Conservation (phyloP, 2,329 filamentous ascomycete species). For the Sporothrix brasiliensis region DNA sequence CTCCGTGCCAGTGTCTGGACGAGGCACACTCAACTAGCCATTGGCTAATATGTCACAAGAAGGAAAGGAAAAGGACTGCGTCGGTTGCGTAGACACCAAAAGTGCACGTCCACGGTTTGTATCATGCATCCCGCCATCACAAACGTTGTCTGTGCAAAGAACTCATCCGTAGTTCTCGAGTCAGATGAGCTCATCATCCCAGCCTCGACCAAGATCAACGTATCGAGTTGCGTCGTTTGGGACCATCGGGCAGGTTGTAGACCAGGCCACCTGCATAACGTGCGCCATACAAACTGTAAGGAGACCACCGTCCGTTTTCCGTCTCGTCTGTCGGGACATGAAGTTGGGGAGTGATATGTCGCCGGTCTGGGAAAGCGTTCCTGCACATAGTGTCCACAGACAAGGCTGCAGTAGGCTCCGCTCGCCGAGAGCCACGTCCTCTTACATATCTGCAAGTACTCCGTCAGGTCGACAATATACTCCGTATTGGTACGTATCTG, state of each 20-base stretch:
- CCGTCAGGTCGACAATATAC: neutral
- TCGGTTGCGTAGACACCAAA: neutral
- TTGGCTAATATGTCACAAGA: neutral
- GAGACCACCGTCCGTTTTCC: conserved; percentile 10
- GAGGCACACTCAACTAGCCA: neutral
- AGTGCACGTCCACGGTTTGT: neutral
- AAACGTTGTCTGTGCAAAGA: neutral
- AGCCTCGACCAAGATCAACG: conserved; percentile 12
- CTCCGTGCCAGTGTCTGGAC: conserved; percentile 11
- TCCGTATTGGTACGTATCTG: neutral
- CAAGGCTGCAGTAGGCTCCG: conserved; percentile 21
- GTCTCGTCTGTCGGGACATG: neutral
- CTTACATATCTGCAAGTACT: too few relatives aligned
- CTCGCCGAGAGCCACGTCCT: too few relatives aligned
- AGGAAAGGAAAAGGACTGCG: too few relatives aligned
- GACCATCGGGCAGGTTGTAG: conserved; percentile 11
- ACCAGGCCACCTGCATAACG: neutral
- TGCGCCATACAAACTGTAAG: neutral
- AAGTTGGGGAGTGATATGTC: neutral
- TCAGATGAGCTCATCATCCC: neutral
- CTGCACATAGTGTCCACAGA: neutral
- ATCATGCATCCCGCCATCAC: neutral
- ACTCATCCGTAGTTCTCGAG: neutral
- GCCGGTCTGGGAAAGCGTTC: neutral
- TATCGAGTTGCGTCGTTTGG: conserved; percentile 1